Evolutionary conservation across 2,329 filamentous ascomycete species (phyloP).

Genomic region (Diaporthe sp.): DNA sequence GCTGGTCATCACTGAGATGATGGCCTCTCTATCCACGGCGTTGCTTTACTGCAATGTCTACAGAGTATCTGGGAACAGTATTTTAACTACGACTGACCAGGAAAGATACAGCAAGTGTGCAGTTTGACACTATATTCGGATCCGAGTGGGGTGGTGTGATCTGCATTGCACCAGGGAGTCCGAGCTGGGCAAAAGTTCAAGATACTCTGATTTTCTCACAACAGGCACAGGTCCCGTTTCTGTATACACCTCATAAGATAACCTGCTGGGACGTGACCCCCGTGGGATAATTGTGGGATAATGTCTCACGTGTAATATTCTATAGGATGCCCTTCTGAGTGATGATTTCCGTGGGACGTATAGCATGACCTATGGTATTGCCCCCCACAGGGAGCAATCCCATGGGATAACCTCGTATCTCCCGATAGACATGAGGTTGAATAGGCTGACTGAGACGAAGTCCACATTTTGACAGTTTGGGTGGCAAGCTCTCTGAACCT

Average conservation of each 20-base stretch:
- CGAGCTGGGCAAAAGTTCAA: background rate
- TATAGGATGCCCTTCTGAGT: background rate
- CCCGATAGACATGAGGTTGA: background rate
- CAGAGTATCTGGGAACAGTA: background rate
- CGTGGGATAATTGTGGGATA: too few species aligned
- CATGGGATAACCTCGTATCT: background rate
- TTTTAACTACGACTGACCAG: background rate
- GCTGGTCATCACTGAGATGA: background rate
- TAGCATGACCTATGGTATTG: too few species aligned
- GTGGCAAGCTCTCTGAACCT: background rate
- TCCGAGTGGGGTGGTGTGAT: slow-evolving; percentile 9
- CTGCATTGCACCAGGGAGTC: background rate
- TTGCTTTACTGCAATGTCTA: background rate
- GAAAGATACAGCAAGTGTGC: background rate
- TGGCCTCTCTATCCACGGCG: background rate
- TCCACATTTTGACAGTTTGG: background rate
- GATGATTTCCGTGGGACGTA: background rate
- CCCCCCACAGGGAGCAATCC: too few species aligned
- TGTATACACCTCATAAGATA: too few species aligned
- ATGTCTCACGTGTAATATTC: too few species aligned
- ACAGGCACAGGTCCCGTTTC: background rate
- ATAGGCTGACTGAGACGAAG: background rate
- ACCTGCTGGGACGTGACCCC: too few species aligned
- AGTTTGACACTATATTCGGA: background rate
- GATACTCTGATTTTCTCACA: background rate